phyloP scores from a whole-genome alignment of 106 monocot genomes.

The Amphibolis antarctica region DNA sequence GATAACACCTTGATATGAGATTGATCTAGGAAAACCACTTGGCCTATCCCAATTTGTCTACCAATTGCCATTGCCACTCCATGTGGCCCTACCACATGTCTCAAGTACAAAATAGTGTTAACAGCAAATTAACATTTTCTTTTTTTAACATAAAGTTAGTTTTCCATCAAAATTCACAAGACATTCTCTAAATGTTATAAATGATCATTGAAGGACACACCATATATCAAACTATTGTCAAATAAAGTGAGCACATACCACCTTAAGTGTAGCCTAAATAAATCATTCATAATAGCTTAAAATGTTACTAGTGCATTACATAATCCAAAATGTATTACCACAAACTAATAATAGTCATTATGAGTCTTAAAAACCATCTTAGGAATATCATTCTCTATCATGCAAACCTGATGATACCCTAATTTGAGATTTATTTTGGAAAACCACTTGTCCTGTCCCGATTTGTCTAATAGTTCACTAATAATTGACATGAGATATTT shows the following conservation, averaged over 20 bases:
- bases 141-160: background rate
- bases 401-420: background rate
- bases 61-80: no score
- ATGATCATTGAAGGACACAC: background rate
- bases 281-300: background rate
- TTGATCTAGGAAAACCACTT: background rate
- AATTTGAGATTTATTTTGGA: background rate
- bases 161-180: background rate
- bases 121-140: background rate
- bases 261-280: background rate
- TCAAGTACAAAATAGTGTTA: background rate
- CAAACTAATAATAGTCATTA: background rate
- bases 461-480: conserved; percentile 1
- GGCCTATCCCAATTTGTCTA: no score
- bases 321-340: background rate
- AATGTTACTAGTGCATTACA: background rate
- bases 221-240: background rate
- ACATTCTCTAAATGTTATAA: background rate
- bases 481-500: background rate
- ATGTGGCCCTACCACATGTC: background rate
- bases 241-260: background rate
- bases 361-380: conserved; percentile 1
- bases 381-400: background rate
- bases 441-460: background rate
- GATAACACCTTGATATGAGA: background rate